Evolutionary conservation across 805 yeast species (phyloP).

Genomic region (Saccharomyces cerevisiae): DNA sequence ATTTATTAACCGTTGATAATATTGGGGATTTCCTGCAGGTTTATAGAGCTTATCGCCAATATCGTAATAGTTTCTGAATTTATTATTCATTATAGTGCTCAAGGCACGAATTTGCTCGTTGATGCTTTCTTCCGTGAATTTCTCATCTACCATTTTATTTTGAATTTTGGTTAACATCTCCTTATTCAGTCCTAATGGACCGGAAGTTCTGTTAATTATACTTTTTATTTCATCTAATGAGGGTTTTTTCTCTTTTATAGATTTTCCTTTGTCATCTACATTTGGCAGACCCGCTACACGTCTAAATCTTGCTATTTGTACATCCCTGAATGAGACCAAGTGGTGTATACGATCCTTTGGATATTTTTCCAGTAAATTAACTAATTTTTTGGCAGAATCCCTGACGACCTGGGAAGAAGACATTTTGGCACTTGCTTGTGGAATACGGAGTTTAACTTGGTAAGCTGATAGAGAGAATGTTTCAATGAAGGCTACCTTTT

Average conservation of each 20-base stretch:
- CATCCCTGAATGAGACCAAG: conserved; percentile 59
- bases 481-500: not conserved
- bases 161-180: conserved; percentile 40
- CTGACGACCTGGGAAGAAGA: conserved; percentile 25
- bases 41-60: conserved; percentile 55
- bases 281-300: conserved; percentile 42
- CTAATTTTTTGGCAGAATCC: conserved; percentile 49
- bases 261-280: conserved; percentile 15
- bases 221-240: conserved; percentile 36
- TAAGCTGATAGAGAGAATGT: not conserved
- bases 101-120: conserved; percentile 51
- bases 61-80: conserved; percentile 54
- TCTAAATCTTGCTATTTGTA: conserved; percentile 52
- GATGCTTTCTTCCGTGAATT: conserved; percentile 41
- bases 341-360: conserved; percentile 66
- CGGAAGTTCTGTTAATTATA: conserved; percentile 29
- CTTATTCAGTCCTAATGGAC: conserved; percentile 38
- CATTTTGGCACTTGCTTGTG: conserved; percentile 3
- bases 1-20: conserved; percentile 60
- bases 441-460: not conserved
- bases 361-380: conserved; percentile 48
- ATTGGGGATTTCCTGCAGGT: conserved; percentile 82
- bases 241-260: conserved; percentile 24
- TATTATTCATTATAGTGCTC: conserved; percentile 48
- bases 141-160: conserved; percentile 38